Evolutionary conservation across 208 protist genomes (phyloP).

Genomic region (Leishmania mexicana): DNA sequence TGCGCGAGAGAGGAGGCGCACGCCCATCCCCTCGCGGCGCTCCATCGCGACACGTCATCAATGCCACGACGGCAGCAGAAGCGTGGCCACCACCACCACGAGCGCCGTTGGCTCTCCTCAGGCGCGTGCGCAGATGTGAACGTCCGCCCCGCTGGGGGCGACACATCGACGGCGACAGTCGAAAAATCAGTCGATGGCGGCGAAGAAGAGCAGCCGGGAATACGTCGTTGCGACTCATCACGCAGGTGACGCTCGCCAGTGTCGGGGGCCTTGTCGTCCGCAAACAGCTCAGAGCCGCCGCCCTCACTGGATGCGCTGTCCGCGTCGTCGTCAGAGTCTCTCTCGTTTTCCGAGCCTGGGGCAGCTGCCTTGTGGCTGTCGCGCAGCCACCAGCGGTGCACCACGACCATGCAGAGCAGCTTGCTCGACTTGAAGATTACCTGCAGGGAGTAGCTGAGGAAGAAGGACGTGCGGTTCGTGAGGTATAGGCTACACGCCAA

Average conservation of each 20-base stretch:
- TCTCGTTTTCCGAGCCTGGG: background rate
- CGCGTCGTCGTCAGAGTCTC: background rate
- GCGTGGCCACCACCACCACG: background rate
- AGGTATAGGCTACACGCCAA: conserved; percentile 47
- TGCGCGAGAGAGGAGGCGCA: background rate
- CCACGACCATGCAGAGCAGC: conserved; percentile 50
- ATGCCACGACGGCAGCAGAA: background rate
- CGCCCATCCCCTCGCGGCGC: background rate
- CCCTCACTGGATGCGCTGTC: background rate
- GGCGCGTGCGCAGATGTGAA: background rate
- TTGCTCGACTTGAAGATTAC: conserved; percentile 75
- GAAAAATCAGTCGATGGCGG: background rate
- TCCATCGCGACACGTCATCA: background rate
- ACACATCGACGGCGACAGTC: background rate
- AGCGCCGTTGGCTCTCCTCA: background rate
- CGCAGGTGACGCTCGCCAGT: background rate
- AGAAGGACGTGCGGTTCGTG: conserved; percentile 47
- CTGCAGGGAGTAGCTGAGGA: conserved; percentile 58
- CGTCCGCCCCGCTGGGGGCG: background rate
- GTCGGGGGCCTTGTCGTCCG: background rate
- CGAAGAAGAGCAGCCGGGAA: background rate
- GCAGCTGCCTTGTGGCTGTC: background rate
- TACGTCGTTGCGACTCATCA: background rate
- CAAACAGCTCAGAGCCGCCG: background rate
- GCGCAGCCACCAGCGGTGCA: conserved; percentile 30